Evolutionary conservation across 495 filamentous ascomycete genomes (phyloP), one percentile per base, ranked within the genome.

Genomic region (Xylaria cubensis): DNA sequence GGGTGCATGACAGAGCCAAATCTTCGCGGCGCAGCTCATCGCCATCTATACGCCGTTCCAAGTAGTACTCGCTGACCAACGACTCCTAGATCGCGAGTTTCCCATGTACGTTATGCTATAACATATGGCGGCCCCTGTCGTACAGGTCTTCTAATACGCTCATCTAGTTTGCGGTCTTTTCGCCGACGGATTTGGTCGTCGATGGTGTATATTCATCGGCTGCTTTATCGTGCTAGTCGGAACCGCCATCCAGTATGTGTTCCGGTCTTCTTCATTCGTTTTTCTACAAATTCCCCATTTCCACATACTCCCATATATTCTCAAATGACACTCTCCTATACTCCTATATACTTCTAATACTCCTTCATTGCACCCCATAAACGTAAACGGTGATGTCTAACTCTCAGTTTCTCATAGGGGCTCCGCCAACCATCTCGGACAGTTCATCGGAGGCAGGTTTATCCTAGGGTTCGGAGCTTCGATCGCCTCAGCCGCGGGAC

Each of bases 391-490:
- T 7, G 7, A 6, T 56, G 13, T 26, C 24, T 65, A 15, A 65
- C 44, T 29, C 3, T 1, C n/a, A 4, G n/a, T 15, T 9, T 15
- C 15, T 48, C 12, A 65, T n/a, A 67, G 64, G 29, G 85, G 82
- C 0, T 77, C 85, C 7, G 80, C 81, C 44, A 75, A 80, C 63
- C 82, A 77, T 36, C 66, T 84, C 10, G 80, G 76, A 17, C 84
- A 82, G 41, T 87, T 90, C 74, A 84, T 89, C 77, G 86, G 80
- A 19, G 88, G 88, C 41, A 84, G 88, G 7, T 90, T 90, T 77
- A 61, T 89, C 26, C 81, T 90, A 10, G 89, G 88, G 0, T 70
- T 70, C 58, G 68, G 68, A 9, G 68, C 68, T 12, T 66, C 63
- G 29, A 48, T 72, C 12, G 59, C 72, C 42, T 69, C 70, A 56